Evolutionary conservation across 169 alveolate species (phyloP), one percentile per base, ranked within the genome.

Genomic region (Eimeria sp.): DNA sequence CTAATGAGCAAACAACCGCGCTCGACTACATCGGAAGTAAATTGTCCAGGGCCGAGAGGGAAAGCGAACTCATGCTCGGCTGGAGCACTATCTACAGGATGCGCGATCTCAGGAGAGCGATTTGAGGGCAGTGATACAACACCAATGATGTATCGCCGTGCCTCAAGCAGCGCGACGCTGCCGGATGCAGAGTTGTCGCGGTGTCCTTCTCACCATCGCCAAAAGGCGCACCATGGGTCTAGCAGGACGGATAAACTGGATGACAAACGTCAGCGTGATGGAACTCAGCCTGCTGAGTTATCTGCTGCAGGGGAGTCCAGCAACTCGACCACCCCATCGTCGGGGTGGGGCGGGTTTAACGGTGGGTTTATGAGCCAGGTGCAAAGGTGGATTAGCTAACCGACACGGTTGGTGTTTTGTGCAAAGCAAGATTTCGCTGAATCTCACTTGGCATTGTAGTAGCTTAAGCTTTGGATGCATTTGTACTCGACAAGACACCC

Each of bases 321-420:
- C 93, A 87, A 82, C 83, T 20, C 93, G 47, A 5, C 82, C 40
- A 30, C 72, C 58, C 40, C 67, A 22, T 87, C 83, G 22, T n/a
- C 73, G 78, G 83, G 51, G 5, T 87, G 93, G 93, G 57, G 67
- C 45, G 82, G 93, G 22, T 87, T 87, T 82, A 87, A 87, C 49
- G 82, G 82, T 45, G 61, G 93, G 45, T 63, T 87, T n/a, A 87
- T 87, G 61, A 61, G 75, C 47, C 93, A 87, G 82, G 93, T 87
- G 58, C 93, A 87, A 40, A 87, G 65, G 93, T 87, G 93, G 93
- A 87, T 87, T 40, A 40, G 82, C 82, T 87, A 87, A 27, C 73
- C 40, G 47, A 14, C 18, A 22, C 51, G 27, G 20, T 65, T 54
- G 91, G 27, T 34, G 22, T n/a, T 45, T 10, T 51, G 3, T 30